A percentile compares a stretch with the other conserved stretches of the same genome.
These are phyloP conservation scores for Senna siamea DNA, from an alignment of 306 rosid genomes.

Conservation along the genomic window DNA sequence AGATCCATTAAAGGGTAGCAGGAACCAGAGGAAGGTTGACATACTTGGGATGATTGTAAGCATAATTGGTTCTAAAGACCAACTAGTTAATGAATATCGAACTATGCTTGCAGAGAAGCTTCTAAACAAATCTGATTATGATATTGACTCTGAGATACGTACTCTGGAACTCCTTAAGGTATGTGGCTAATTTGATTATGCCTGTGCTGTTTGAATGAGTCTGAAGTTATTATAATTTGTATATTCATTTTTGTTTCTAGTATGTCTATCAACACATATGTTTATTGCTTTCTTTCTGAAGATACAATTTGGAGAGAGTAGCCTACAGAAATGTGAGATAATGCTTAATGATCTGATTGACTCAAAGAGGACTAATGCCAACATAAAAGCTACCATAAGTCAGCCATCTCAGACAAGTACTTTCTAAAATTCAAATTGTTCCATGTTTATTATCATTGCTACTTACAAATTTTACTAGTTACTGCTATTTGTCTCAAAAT, in stretches of 20 bases:
- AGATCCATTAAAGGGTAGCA: slow-evolving; percentile 87
- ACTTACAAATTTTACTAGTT: slow-evolving; percentile 4
- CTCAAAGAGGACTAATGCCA: slow-evolving; percentile 77
- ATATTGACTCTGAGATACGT: slow-evolving; percentile 91
- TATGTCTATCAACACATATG: slow-evolving; percentile 28
- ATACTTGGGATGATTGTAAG: slow-evolving; percentile 98
- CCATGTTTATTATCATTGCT: slow-evolving; percentile 26
- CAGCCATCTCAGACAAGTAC: slow-evolving; percentile 63
- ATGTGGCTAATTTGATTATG: slow-evolving; percentile 25
- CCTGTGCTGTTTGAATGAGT: slow-evolving; percentile 31
- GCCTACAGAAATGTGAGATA: slow-evolving; percentile 97
- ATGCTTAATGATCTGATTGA: slow-evolving; percentile 95
- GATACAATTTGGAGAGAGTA: slow-evolving; percentile 97
- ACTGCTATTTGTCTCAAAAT: slow-evolving; percentile 28
- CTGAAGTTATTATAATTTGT: slow-evolving; percentile 29
- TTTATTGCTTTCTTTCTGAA: slow-evolving; percentile 48
- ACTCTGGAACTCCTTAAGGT: slow-evolving; percentile 97
- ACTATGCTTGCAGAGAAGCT: slow-evolving; percentile 99
- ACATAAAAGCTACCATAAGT: slow-evolving; percentile 85
- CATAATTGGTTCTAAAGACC: slow-evolving; percentile 95
- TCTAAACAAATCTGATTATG: slow-evolving; percentile 92
- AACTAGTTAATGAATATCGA: slow-evolving; percentile 91
- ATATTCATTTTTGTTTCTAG: slow-evolving; percentile 21
- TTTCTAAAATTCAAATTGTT: slow-evolving; percentile 19
- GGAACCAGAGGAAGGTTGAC: slow-evolving; percentile 90